These are phyloP conservation scores for Cercospora berteroae DNA, from an alignment of 2,329 filamentous ascomycete genomes.

Conservation along the genomic window DNA sequence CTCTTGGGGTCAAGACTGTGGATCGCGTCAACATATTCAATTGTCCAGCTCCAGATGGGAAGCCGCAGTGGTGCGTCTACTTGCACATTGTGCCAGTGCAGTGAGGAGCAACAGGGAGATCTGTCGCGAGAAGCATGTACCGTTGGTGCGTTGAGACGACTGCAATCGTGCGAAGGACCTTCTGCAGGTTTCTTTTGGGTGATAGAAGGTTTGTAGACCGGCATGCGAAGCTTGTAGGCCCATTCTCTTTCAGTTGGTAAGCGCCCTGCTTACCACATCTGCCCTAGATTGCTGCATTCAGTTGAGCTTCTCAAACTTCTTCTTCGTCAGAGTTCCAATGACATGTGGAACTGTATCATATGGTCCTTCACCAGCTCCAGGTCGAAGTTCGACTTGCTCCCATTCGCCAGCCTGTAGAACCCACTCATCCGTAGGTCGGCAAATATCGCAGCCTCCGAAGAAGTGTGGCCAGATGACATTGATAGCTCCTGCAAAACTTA, in stretches of 20 bases:
- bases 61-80: conserved; percentile 14
- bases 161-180: neutral
- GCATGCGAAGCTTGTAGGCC: neutral
- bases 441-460: conserved; percentile 39
- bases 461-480: conserved; percentile 39
- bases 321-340: conserved; percentile 37
- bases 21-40: conserved; percentile 18
- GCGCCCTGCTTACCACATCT: neutral
- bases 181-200: neutral
- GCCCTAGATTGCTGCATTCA: neutral
- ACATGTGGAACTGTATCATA: conserved; percentile 40
- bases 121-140: neutral
- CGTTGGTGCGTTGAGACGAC: neutral
- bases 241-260: neutral
- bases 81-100: conserved; percentile 6
- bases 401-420: conserved; percentile 37
- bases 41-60: conserved; percentile 7
- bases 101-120: neutral
- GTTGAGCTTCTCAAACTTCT: conserved; percentile 22
- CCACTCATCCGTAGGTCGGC: conserved; percentile 39
- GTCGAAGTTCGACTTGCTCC: conserved; percentile 35
- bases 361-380: conserved; percentile 34
- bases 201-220: neutral
- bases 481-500: conserved; percentile 26
- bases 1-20: conserved; percentile 10